Base-by-base conservation (phyloP, 345 rosid genomes). In the Mallotus nudiflorus region DNA sequence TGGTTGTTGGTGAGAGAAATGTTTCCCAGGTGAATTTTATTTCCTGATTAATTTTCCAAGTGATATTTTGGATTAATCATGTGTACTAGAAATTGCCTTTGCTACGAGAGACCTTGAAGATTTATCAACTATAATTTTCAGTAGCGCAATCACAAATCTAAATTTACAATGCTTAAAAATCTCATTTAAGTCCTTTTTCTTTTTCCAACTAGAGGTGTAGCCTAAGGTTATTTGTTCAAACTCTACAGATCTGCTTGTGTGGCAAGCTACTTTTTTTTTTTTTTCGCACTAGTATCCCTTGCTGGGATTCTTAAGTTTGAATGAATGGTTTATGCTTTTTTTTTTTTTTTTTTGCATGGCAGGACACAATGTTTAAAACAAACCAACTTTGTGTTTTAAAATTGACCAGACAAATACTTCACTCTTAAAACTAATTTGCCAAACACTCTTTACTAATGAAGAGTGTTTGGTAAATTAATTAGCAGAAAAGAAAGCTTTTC, bases 1-100 rank as follows among this genome's bases (percentile, higher is more conserved):
- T 91, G 81, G 44, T 89, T 67, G 86, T 87, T 57, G 78, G 76
- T 42, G 85, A 82, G 69, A 85, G 72, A 57, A 77, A 90, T 62
- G 83, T 74, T 71, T 77, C 65, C 22, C 81, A 66, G 91, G 99
- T 91, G 78, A 50, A 60, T 57, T 51, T 48, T 77, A n/a, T n/a
- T n/a, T n/a, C n/a, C n/a, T n/a, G n/a, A n/a, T n/a, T n/a, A n/a
- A n/a, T n/a, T n/a, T n/a, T n/a, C n/a, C n/a, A 62, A 35, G 46
- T 33, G 25, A 12, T 37, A 40, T 58, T 8, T 58, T 73, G 49
- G 2, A 24, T 22, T 64, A 18, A 16, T 63, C 39, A 22, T 16
- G 19, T 52, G 1, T 4, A 5, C n/a, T n/a, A 35, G 28, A 19
- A n/a, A n/a, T 48, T n/a, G 31, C 0, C 27, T 29, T 19, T 49